Conservation (phyloP, 2,329 filamentous ascomycete species). For the Ophiosphaerella korrae region DNA sequence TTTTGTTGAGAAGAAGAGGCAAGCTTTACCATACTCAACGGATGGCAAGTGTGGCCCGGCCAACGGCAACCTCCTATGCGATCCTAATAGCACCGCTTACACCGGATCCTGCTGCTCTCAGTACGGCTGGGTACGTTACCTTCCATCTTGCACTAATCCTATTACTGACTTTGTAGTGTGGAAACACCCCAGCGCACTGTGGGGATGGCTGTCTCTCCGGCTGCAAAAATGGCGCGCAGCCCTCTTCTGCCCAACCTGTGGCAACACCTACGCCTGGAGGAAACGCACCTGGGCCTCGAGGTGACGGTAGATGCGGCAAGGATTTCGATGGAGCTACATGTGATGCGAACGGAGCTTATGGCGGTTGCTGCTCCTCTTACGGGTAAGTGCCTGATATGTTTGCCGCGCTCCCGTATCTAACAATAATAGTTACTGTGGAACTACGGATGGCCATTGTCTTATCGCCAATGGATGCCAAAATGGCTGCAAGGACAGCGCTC, state of each 20-base stretch:
- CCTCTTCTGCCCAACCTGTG: conserved; percentile 5
- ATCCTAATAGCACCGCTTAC: conserved; percentile 53
- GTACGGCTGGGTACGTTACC: conserved; percentile 41
- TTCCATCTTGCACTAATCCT: not conserved
- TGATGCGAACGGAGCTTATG: conserved; percentile 46
- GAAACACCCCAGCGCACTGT: conserved; percentile 49
- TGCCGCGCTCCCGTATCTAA: too few relatives aligned
- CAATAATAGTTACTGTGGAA: conserved; percentile 41
- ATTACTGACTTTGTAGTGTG: conserved; percentile 40
- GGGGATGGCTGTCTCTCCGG: conserved; percentile 45
- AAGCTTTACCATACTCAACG: conserved; percentile 41
- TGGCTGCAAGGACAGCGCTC: conserved; percentile 39
- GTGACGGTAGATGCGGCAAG: conserved; percentile 50
- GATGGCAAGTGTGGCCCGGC: conserved; percentile 49
- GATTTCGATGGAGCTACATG: conserved; percentile 49
- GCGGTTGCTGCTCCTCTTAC: conserved; percentile 48
- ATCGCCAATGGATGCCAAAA: conserved; percentile 48
- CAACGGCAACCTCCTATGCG: conserved; percentile 48
- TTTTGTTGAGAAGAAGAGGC: conserved; percentile 37
- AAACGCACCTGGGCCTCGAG: conserved; percentile 8
- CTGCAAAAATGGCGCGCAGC: conserved; percentile 24
- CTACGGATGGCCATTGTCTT: conserved; percentile 45
- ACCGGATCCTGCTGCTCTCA: conserved; percentile 53
- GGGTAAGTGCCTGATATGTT: conserved; percentile 13
- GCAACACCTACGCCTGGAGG: not conserved